Evolutionary conservation across 805 yeast species (phyloP).

Genomic region (Candida hungchunana): DNA sequence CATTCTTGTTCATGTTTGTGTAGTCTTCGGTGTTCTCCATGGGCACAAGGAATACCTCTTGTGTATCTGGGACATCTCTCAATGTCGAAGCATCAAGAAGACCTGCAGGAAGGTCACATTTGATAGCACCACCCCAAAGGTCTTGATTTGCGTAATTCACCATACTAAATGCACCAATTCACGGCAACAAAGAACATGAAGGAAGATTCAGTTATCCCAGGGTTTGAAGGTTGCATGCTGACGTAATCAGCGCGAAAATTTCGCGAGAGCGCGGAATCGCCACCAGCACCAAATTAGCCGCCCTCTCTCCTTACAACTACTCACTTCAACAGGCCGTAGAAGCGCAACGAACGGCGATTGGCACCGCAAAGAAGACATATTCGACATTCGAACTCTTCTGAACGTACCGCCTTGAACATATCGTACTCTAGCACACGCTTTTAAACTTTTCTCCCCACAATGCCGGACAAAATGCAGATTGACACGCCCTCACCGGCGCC

Average conservation of each 20-base stretch:
- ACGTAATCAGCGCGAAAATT: neutral
- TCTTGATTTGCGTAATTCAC: conserved; percentile 16
- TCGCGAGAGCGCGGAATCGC: conserved; percentile 1
- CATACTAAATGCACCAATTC: too few species aligned
- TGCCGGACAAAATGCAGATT: conserved; percentile 38
- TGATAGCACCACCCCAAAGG: conserved; percentile 83
- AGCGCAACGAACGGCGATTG: too few species aligned
- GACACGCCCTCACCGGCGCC: conserved; percentile 33
- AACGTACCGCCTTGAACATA: too few species aligned
- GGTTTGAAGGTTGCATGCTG: neutral
- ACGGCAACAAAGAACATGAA: too few species aligned
- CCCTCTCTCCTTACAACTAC: too few species aligned
- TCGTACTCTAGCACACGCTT: too few species aligned
- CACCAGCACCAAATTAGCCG: neutral
- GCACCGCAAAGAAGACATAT: too few species aligned
- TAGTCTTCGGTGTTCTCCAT: conserved; percentile 30
- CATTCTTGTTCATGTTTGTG: conserved; percentile 38
- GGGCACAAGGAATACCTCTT: conserved; percentile 74
- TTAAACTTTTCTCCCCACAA: too few species aligned
- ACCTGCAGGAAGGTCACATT: conserved; percentile 51
- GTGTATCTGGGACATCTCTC: conserved; percentile 88
- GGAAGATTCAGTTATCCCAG: too few species aligned
- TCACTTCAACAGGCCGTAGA: too few species aligned
- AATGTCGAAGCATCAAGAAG: conserved; percentile 73
- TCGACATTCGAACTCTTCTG: too few species aligned